Percentiles rank a stretch among this genome's conserved stretches.
Conservation (phyloP, 2,329 filamentous ascomycete species). For the Rasamsonia emersonii region DNA sequence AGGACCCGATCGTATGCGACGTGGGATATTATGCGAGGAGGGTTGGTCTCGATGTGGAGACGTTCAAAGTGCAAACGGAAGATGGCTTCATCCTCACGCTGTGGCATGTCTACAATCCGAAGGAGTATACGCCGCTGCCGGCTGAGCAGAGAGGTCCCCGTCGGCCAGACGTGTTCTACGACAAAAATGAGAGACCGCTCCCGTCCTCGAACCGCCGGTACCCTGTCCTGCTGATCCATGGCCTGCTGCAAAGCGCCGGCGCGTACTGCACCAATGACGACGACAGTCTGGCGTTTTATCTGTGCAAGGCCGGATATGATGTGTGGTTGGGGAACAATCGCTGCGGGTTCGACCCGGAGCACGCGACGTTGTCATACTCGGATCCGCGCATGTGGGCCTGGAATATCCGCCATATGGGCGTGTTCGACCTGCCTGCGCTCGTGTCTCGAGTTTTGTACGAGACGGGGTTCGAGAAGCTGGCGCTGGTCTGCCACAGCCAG, state of each 20-base stretch:
- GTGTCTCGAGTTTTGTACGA: conserved; percentile 69
- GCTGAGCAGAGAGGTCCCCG: conserved; percentile 35
- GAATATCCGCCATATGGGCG: conserved; percentile 92
- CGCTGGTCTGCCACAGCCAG: conserved; percentile 79
- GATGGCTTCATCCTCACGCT: conserved; percentile 86
- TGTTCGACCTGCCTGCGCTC: conserved; percentile 76
- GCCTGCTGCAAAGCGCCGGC: conserved; percentile 76
- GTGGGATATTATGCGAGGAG: conserved; percentile 77
- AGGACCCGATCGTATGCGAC: conserved; percentile 69
- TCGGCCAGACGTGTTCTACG: conserved; percentile 55
- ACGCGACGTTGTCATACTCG: conserved; percentile 58
- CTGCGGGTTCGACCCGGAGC: conserved; percentile 73
- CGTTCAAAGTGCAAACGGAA: conserved; percentile 78
- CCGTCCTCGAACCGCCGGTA: conserved; percentile 40
- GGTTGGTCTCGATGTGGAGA: conserved; percentile 78
- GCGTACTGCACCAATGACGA: conserved; percentile 89
- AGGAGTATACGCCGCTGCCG: conserved; percentile 55
- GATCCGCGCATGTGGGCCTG: conserved; percentile 95
- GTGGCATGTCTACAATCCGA: conserved; percentile 83
- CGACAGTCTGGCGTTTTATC: conserved; percentile 79
- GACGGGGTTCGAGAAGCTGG: conserved; percentile 75
- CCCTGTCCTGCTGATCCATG: conserved; percentile 79
- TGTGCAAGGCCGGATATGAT: conserved; percentile 87
- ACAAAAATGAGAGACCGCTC: conserved; percentile 22
- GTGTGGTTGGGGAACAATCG: conserved; percentile 95